Conservation (phyloP, 768 basidiomycete species). For the Lactifluus subvellereus region DNA sequence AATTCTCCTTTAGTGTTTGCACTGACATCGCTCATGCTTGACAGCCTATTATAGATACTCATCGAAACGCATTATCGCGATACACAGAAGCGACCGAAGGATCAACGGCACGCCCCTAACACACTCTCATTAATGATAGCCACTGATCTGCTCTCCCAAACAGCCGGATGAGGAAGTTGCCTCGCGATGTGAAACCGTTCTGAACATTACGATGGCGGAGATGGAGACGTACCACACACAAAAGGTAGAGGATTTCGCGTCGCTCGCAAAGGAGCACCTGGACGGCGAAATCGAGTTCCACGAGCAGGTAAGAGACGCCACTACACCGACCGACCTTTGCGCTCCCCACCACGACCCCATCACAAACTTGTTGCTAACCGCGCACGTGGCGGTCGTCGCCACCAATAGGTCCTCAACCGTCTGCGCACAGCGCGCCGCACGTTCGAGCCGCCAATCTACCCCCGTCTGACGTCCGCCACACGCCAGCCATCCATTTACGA, state of each 20-base stretch:
- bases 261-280: constrained; percentile 57
- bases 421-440: constrained; percentile 50
- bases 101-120: constrained; percentile 30
- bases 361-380: not conserved
- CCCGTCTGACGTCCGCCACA: constrained; percentile 43
- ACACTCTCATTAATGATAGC: not conserved
- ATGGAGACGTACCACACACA: constrained; percentile 75
- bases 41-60: constrained; percentile 70
- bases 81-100: constrained; percentile 50
- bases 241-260: constrained; percentile 63
- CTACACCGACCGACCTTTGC: not conserved
- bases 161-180: constrained; percentile 61
- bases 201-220: constrained; percentile 87
- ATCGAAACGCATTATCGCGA: constrained; percentile 58
- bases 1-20: constrained; percentile 6
- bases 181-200: constrained; percentile 77
- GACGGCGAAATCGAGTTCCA: constrained; percentile 74
- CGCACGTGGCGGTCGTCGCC: not conserved
- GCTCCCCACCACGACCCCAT: not conserved
- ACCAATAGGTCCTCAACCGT: constrained; percentile 47
- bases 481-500: constrained; percentile 71
- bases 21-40: not conserved
- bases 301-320: constrained; percentile 47
- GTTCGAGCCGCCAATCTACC: constrained; percentile 47
- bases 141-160: constrained; percentile 26